These are phyloP conservation scores for Sporothrix curviconia DNA, from an alignment of 2,329 filamentous ascomycete genomes.

Conservation along the genomic window DNA sequence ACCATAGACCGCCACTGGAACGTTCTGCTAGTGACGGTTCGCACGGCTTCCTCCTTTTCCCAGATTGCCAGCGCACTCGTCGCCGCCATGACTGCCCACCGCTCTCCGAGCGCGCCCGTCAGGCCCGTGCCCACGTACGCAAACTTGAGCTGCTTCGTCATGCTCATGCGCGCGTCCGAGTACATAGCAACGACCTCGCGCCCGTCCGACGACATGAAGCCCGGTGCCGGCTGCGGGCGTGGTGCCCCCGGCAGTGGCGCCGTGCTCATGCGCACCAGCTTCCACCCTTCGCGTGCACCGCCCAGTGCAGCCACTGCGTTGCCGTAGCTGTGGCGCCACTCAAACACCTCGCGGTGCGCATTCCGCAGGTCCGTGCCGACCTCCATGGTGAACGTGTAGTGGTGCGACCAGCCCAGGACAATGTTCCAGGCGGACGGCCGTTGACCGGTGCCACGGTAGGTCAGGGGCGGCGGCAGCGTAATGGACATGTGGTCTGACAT, in stretches of 20 bases:
- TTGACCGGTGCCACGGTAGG: slow-evolving; percentile 16
- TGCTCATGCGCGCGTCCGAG: slow-evolving; percentile 28
- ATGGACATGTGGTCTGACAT: slow-evolving; percentile 21
- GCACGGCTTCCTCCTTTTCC: slow-evolving; percentile 18
- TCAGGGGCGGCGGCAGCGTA: slow-evolving; percentile 26
- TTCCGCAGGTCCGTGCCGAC: slow-evolving; percentile 22
- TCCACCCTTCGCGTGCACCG: slow-evolving; percentile 32
- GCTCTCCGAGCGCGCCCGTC: slow-evolving; percentile 33
- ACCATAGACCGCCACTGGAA: not conserved
- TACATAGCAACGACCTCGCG: slow-evolving; percentile 39
- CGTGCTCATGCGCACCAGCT: slow-evolving; percentile 33
- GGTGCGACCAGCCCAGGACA: slow-evolving; percentile 16
- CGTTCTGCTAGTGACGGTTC: slow-evolving; percentile 9
- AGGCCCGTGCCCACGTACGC: slow-evolving; percentile 34
- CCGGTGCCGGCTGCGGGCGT: slow-evolving; percentile 13
- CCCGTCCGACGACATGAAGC: slow-evolving; percentile 28
- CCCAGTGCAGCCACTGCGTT: slow-evolving; percentile 29
- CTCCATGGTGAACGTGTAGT: slow-evolving; percentile 31
- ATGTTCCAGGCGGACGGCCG: slow-evolving; percentile 14
- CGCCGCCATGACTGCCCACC: slow-evolving; percentile 39
- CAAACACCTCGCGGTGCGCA: slow-evolving; percentile 30
- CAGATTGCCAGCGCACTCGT: slow-evolving; percentile 31
- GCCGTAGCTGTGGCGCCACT: slow-evolving; percentile 37
- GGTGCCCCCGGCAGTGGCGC: slow-evolving; percentile 7
- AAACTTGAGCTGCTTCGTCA: slow-evolving; percentile 33